Base-by-base conservation (phyloP, 768 basidiomycete species). In the Rhodotorula diobovata region DNA sequence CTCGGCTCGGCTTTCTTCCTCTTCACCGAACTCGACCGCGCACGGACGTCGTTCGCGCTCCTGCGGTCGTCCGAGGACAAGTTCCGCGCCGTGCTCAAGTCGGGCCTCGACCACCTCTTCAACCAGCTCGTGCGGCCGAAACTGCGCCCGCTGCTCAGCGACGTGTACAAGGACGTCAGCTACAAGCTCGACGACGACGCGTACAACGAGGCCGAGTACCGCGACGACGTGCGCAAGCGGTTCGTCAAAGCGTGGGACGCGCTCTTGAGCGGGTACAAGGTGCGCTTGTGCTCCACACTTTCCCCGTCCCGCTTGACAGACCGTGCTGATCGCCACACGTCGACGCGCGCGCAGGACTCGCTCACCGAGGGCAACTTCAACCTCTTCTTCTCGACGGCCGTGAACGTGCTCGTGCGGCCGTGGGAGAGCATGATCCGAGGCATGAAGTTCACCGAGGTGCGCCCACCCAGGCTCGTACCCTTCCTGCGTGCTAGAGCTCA, bases 81-180 rank as follows among this genome's bases (percentile, higher is more conserved):
- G 77, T 87, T 96, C 79, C 85, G 88, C 53, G 84, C 87, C 2
- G 86, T 87, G 2, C 82, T 92, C 61, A 87, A 89, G 91, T 83
- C 85, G 6, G 91, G 94, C 25, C 83, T 96, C 37, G 96, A 99
- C 76, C 92, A 95, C 76, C 83, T 98, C 48, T 97, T 98, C 83
- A 97, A 93, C 76, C 95, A 98, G 78, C 84, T 97, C 18, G 85
- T 94, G 76, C 86, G 94, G 30, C 94, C 96, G 0, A 88, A 87
- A 68, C 80, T 99, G 59, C 87, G 96, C 35, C 89, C 86, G 46
- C 83, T 98, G 57, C 84, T 97, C 58, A 81, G 86, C 11, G 96
- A 98, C 71, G 86, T 93, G 14, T 96, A 95, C 81, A 93, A 89
- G 78, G 94, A 94, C 73, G 85, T 93, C 14, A 87, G 87, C 10